Evolutionary conservation across 768 basidiomycete genomes (phyloP), one percentile per base, ranked within the genome.

Genomic region (Termitomyces sp.): DNA sequence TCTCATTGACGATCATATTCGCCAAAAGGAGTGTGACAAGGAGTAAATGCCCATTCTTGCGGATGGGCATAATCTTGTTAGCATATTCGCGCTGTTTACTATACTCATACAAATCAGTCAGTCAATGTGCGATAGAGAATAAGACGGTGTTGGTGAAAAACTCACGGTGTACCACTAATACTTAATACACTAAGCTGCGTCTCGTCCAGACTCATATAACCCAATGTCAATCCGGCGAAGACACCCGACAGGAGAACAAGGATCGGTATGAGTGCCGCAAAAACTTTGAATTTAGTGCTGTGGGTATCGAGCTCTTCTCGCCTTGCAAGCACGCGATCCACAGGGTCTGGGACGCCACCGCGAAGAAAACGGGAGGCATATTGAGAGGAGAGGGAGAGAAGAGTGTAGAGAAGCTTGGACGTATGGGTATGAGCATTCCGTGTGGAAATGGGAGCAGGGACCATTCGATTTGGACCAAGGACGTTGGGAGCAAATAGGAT

Each of bases 1-100:
- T 78, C 71, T 94, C 92, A 67, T 94, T 94, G 63, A 88, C 87
- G 53, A 94, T 90, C 93, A 95, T 94, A 70, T 95, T 94, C 32
- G 88, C 86, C 29, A 94, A 73, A 10, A 93, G 80, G 36, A 92
- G 82, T 0, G 90, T 91, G 53, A 91, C 89, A 54, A 94, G 81
- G 10, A 94, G 76, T 29, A 91, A 73, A 66, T 93, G 91, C 2
- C 90, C 89, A 61, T 93, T 86, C 73, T 85, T 76, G 53, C 92
- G 86, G 45, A 96, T 85, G 12, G 93, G 93, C 68, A 86, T 85
- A 63, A 95, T 95, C 72, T 88, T 87, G 63, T 82, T 82, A 7
- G 94, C 94, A 58, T 91, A 89, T 55, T 76, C 75, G 63, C 87
- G 83, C 68, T 96, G 94, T 61, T 84, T 78, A 23, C 90, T 91